phyloP scores from a whole-genome alignment of 2,329 filamentous ascomycete genomes.

The Thielaviopsis populi region DNA sequence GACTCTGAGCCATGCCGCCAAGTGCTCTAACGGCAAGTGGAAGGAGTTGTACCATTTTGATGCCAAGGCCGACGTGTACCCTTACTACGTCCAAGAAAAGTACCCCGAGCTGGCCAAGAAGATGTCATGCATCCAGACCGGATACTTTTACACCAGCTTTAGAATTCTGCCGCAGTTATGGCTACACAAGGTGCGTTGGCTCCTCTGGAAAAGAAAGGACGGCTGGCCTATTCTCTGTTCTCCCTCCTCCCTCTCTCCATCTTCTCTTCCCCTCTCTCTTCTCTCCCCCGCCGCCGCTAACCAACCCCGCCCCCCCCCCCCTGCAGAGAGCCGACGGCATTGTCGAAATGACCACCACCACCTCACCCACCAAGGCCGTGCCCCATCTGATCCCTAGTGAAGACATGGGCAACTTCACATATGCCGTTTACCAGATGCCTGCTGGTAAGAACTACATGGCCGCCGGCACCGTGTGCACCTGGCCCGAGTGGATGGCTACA shows the following conservation, averaged over 20 bases:
- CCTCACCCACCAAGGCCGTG: slow-evolving; percentile 24
- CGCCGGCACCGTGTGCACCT: slow-evolving; percentile 31
- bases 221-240: neutral
- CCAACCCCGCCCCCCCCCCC: no score
- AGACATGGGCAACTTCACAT: slow-evolving; percentile 34
- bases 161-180: slow-evolving; percentile 32
- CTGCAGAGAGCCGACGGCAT: slow-evolving; percentile 24
- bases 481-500: slow-evolving; percentile 30
- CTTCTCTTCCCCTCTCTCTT: neutral
- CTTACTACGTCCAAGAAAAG: slow-evolving; percentile 29
- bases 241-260: neutral
- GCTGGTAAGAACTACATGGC: slow-evolving; percentile 36
- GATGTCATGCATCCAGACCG: slow-evolving; percentile 37
- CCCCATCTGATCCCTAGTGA: slow-evolving; percentile 34
- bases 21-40: slow-evolving; percentile 31
- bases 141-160: slow-evolving; percentile 35
- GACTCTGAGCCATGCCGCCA: slow-evolving; percentile 34
- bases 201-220: neutral
- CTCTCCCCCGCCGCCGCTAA: neutral
- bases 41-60: slow-evolving; percentile 39
- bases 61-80: slow-evolving; percentile 37
- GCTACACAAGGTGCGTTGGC: slow-evolving; percentile 29
- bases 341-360: slow-evolving; percentile 35
- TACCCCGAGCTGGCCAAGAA: slow-evolving; percentile 33
- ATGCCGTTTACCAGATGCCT: slow-evolving; percentile 35